Evolutionary conservation across 805 yeast genomes (phyloP).

Genomic region (Isabelozyma heimii): DNA sequence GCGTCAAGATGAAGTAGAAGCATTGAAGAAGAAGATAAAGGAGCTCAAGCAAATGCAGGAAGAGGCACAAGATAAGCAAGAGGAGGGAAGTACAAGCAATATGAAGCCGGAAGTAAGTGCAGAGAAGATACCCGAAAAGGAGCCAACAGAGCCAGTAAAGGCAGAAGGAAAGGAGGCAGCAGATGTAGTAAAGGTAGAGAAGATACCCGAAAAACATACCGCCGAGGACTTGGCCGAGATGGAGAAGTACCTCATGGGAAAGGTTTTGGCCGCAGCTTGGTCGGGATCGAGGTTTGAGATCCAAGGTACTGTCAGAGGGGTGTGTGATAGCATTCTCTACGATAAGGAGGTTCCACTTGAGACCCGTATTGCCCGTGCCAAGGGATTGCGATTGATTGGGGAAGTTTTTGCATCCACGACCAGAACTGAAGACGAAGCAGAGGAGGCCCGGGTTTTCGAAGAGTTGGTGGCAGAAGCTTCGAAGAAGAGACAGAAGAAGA

Average conservation of each 20-base stretch:
- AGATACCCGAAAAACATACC: constrained; percentile 41
- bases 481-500: constrained; percentile 38
- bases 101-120: no score
- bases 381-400: constrained; percentile 59
- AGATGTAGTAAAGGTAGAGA: constrained; percentile 8
- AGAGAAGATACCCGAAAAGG: constrained; percentile 29
- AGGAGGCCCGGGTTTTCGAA: constrained; percentile 76
- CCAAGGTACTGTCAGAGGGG: constrained; percentile 66
- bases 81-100: neutral
- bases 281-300: constrained; percentile 78
- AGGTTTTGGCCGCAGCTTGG: constrained; percentile 83
- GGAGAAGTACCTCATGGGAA: constrained; percentile 74
- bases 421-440: constrained; percentile 67
- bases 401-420: constrained; percentile 55
- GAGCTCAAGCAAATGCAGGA: constrained; percentile 13
- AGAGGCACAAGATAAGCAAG: constrained; percentile 3
- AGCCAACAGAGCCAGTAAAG: constrained; percentile 7
- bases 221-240: constrained; percentile 65
- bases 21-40: constrained; percentile 15
- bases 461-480: constrained; percentile 56
- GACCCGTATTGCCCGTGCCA: constrained; percentile 58
- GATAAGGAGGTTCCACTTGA: constrained; percentile 51
- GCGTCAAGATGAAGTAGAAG: constrained; percentile 11
- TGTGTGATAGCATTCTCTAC: constrained; percentile 62
- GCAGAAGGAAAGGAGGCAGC: constrained; percentile 6